phyloP scores from a whole-genome alignment of 2,329 filamentous ascomycete genomes.

The Beauveria pseudobassiana region DNA sequence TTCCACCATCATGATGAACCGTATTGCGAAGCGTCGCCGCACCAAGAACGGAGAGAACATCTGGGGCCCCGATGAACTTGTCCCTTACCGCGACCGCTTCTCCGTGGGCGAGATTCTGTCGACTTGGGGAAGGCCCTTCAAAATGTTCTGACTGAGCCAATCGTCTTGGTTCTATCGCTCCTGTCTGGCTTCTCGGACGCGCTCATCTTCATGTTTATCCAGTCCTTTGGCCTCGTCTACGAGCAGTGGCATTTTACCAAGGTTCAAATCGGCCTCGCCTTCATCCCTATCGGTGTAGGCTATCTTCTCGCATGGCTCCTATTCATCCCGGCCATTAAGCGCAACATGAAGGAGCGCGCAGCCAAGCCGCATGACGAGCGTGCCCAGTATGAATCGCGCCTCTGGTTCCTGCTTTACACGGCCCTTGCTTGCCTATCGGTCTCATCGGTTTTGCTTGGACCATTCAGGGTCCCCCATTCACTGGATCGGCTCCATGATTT shows the following conservation, averaged over 20 bases:
- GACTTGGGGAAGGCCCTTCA: slow-evolving; percentile 59
- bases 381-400: slow-evolving; percentile 62
- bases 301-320: slow-evolving; percentile 55
- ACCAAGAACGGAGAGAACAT: slow-evolving; percentile 51
- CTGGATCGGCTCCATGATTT: slow-evolving; percentile 63
- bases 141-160: slow-evolving; percentile 67
- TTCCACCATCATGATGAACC: slow-evolving; percentile 69
- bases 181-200: slow-evolving; percentile 67
- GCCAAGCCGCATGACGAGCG: slow-evolving; percentile 45
- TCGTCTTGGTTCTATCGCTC: slow-evolving; percentile 62
- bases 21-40: slow-evolving; percentile 67
- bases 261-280: slow-evolving; percentile 49
- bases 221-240: slow-evolving; percentile 63
- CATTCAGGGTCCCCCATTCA: slow-evolving; percentile 54
- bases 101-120: slow-evolving; percentile 46
- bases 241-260: slow-evolving; percentile 57
- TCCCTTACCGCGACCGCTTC: slow-evolving; percentile 52
- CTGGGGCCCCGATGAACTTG: slow-evolving; percentile 66
- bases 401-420: slow-evolving; percentile 57
- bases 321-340: slow-evolving; percentile 50
- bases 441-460: slow-evolving; percentile 66
- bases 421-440: slow-evolving; percentile 55
- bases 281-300: slow-evolving; percentile 59
- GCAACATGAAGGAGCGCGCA: slow-evolving; percentile 43
- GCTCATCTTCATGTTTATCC: slow-evolving; percentile 71